Evolutionary conservation across 495 filamentous ascomycete species (phyloP), one percentile per base, ranked within the genome.

Genomic region (Penicillium desertorum): DNA sequence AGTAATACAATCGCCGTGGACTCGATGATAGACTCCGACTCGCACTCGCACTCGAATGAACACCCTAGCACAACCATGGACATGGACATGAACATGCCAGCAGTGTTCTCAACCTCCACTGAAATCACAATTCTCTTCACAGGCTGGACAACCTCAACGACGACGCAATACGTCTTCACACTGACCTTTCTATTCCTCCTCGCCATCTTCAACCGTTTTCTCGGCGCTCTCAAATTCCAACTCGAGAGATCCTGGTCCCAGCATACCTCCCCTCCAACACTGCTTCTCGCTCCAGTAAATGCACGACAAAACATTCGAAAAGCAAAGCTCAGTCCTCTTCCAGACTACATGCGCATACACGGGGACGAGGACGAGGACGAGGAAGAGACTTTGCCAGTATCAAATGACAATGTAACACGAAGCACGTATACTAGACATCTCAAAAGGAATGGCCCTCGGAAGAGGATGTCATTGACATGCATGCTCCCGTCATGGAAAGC

Each of bases 101-200:
- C 57, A n/a, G 42, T 53, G 12, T 63, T 63, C 52, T 56, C 61
- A 14, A 1, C 53, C n/a, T 53, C 23, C 2, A 45, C 25, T 23
- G 30, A 51, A 32, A 43, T 67, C n/a, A 67, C 64, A 11, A 22
- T 67, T n/a, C 52, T 67, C 42, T 67, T 67, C 59, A 56, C 30
- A 11, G 41, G 51, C 27, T 66, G 61, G 64, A 58, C 51, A 23
- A 66, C 64, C 4, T 57, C 52, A 10, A 58, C 64, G 11, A 14
- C 45, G 10, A 39, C 53, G 4, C 43, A 57, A 23, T 67, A 67
- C 44, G 25, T 58, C 32, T 34, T 62, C 19, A 53, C 61, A 1
- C 42, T 67, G 5, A 11, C 54, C 5, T 44, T 62, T 30, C 42
- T 67, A 16, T 64, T 67, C 46, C 9, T 56, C 6, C 58, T 67